Evolutionary conservation across 2,329 filamentous ascomycete species (phyloP).

Genomic region (Trichoderma afroharzianum): DNA sequence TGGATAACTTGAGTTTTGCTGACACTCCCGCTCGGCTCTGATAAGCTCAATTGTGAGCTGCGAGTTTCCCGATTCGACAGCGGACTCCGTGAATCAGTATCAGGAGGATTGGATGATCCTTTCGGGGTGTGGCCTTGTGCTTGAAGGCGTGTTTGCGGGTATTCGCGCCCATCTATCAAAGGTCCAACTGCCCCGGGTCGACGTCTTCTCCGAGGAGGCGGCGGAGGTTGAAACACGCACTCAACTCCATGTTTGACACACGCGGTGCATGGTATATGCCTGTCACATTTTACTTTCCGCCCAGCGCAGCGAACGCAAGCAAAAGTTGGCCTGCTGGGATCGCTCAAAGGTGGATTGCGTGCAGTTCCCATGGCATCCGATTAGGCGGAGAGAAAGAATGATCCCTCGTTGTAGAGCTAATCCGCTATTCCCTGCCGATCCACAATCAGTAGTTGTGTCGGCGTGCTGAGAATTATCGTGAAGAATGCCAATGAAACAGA

Average conservation of each 20-base stretch:
- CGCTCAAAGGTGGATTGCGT: background rate
- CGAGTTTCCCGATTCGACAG: background rate
- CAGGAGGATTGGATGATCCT: background rate
- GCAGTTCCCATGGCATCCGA: background rate
- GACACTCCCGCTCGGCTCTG: background rate
- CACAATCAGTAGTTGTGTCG: background rate
- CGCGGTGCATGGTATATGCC: background rate
- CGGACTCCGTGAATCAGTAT: background rate
- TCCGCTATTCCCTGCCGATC: background rate
- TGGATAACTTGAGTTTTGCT: constrained; percentile 3
- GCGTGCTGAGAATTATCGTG: background rate
- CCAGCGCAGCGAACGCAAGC: background rate
- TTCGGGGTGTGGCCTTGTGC: background rate
- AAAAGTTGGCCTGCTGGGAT: background rate
- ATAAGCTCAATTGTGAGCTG: background rate
- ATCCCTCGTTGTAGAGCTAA: background rate
- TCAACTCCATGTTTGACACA: background rate
- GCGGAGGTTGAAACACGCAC: constrained; percentile 3
- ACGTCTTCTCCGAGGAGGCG: background rate
- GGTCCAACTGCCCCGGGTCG: background rate
- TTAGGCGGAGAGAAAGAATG: background rate
- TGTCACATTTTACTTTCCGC: background rate
- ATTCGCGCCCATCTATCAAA: background rate
- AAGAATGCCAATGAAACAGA: background rate
- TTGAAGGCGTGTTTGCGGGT: background rate